Evolutionary conservation across 768 basidiomycete species (phyloP).

Genomic region (Podaxis rugospora): DNA sequence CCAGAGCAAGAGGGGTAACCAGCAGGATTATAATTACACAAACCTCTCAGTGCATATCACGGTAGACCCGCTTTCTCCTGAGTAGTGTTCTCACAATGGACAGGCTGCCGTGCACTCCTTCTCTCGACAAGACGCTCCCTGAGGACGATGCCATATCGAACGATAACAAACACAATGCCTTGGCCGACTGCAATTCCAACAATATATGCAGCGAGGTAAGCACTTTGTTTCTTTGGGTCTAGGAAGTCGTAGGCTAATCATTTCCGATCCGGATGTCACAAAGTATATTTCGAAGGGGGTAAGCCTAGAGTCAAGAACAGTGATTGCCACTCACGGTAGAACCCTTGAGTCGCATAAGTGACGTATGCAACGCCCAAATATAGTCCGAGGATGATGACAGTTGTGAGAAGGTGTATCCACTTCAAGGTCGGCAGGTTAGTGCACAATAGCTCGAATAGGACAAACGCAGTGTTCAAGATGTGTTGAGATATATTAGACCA

Average conservation of each 20-base stretch:
- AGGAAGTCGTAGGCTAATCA: slow-evolving; percentile 63
- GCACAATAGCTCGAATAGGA: slow-evolving; percentile 51
- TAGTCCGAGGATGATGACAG: slow-evolving; percentile 43
- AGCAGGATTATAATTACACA: no score
- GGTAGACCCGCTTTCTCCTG: neutral
- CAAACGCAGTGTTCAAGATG: slow-evolving; percentile 52
- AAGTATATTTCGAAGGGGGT: neutral
- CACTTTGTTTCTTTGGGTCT: slow-evolving; percentile 40
- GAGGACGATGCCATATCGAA: slow-evolving; percentile 35
- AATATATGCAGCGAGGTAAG: slow-evolving; percentile 55
- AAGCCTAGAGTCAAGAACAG: neutral
- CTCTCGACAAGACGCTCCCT: slow-evolving; percentile 22
- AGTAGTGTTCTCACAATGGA: neutral
- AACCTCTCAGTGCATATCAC: neutral
- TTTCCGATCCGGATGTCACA: neutral
- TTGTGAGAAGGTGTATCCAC: slow-evolving; percentile 45
- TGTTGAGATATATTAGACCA: slow-evolving; percentile 62
- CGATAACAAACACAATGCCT: slow-evolving; percentile 45
- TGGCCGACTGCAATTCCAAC: slow-evolving; percentile 53
- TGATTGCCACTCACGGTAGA: slow-evolving; percentile 49
- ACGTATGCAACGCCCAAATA: slow-evolving; percentile 72
- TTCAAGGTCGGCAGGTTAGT: slow-evolving; percentile 49
- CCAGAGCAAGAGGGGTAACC: no score
- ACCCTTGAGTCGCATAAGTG: slow-evolving; percentile 52
- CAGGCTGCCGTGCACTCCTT: neutral